phyloP scores from a whole-genome alignment of 2,329 filamentous ascomycete genomes.

The Orbilia oligospora region DNA sequence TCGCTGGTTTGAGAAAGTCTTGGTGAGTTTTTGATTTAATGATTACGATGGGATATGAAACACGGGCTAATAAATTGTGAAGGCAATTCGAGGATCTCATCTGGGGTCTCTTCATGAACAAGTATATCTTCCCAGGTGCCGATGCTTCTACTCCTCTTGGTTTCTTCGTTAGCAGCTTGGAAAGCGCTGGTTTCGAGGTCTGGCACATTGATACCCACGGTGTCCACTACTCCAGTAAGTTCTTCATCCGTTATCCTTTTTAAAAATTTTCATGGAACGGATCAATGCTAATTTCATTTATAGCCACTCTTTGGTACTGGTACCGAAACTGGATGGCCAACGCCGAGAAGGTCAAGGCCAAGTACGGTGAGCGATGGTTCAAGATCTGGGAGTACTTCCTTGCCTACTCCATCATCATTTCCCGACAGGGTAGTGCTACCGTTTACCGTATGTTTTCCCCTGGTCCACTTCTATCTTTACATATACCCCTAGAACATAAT shows the following conservation, averaged over 20 bases:
- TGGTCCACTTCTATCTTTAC: neutral
- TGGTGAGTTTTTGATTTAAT: constrained; percentile 82
- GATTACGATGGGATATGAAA: neutral
- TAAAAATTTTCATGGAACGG: too few relatives aligned
- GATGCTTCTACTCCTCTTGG: constrained; percentile 94
- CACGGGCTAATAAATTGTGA: constrained; percentile 17
- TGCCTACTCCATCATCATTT: constrained; percentile 85
- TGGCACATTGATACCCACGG: constrained; percentile 94
- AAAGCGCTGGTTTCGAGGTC: constrained; percentile 89
- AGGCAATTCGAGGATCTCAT: constrained; percentile 79
- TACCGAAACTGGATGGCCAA: constrained; percentile 99
- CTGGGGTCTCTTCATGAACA: constrained; percentile 99
- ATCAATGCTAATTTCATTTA: constrained; percentile 72
- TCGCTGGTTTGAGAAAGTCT: constrained; percentile 89
- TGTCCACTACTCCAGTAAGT: constrained; percentile 69
- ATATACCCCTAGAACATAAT: neutral
- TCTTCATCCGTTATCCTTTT: neutral
- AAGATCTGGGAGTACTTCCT: constrained; percentile 96
- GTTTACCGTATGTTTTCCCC: constrained; percentile 74
- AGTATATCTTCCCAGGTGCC: constrained; percentile 97
- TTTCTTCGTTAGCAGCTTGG: constrained; percentile 86
- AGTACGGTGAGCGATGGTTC: constrained; percentile 97
- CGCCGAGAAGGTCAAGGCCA: constrained; percentile 89
- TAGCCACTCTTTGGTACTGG: constrained; percentile 96
- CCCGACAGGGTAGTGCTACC: constrained; percentile 84